Evolutionary conservation across 495 filamentous ascomycete genomes (phyloP).

Genomic region (Aspergillus bridgeri): DNA sequence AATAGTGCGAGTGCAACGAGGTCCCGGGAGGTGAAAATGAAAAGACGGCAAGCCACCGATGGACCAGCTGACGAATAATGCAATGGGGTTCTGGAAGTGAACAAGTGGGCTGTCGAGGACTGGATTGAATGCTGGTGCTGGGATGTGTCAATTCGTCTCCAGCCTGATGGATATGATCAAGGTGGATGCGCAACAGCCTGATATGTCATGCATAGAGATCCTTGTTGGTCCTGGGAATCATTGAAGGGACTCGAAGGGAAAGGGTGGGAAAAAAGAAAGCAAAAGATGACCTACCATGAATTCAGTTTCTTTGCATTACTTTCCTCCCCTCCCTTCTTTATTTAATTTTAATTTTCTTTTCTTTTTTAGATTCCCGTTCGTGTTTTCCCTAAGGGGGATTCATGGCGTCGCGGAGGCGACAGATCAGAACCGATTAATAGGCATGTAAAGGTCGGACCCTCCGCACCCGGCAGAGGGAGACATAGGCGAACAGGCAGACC

Average conservation of each 20-base stretch:
- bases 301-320: not conserved
- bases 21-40: slow-evolving; percentile 11
- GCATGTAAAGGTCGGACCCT: not conserved
- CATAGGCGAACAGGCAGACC: not conserved
- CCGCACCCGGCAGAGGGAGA: not conserved
- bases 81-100: slow-evolving; percentile 9
- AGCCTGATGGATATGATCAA: slow-evolving; percentile 14
- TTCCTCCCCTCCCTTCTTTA: not conserved
- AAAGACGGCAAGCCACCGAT: slow-evolving; percentile 10
- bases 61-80: slow-evolving; percentile 21
- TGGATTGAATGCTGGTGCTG: slow-evolving; percentile 3
- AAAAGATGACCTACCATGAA: not conserved
- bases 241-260: not conserved
- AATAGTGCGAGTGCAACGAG: slow-evolving; percentile 20
- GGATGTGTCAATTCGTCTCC: slow-evolving; percentile 22
- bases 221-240: not conserved
- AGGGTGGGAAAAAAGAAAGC: not conserved
- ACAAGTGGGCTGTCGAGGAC: slow-evolving; percentile 5
- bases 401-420: not conserved
- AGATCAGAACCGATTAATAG: not conserved
- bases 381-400: not conserved
- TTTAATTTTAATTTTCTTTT: not conserved
- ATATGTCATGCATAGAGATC: slow-evolving; percentile 26
- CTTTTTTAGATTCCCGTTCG: not conserved
- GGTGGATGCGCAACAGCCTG: slow-evolving; percentile 14